A percentile compares a stretch with the other conserved stretches of the same genome.
These are phyloP conservation scores for Podaxis sp. DNA, from an alignment of 768 basidiomycete species.

Conservation along the genomic window DNA sequence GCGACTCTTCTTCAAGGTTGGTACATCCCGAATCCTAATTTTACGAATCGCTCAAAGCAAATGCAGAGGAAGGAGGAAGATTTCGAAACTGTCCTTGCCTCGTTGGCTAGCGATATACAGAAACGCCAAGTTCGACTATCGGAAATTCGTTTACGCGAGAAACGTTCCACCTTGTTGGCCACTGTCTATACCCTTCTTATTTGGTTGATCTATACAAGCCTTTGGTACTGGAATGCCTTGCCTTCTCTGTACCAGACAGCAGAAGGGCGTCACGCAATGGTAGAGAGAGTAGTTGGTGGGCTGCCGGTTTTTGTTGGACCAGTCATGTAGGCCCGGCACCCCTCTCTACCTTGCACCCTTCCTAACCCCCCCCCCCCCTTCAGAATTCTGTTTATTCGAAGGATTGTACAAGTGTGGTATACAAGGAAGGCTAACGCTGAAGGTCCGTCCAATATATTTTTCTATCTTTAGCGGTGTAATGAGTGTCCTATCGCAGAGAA, in stretches of 20 bases:
- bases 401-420: conserved; percentile 85
- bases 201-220: conserved; percentile 68
- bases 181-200: conserved; percentile 73
- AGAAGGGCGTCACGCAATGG: conserved; percentile 19
- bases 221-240: conserved; percentile 67
- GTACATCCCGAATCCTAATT: neutral
- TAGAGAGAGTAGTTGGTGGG: conserved; percentile 42
- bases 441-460: conserved; percentile 41
- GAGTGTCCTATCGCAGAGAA: conserved; percentile 52
- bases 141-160: conserved; percentile 83
- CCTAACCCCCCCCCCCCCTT: neutral
- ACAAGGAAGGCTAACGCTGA: conserved; percentile 73
- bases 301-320: conserved; percentile 71
- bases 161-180: conserved; percentile 69
- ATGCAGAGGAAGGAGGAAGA: conserved; percentile 58
- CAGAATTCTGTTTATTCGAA: conserved; percentile 67
- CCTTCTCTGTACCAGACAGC: conserved; percentile 34
- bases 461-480: neutral
- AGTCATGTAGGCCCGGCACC: conserved; percentile 54
- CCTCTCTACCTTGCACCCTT: neutral
- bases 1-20: conserved; percentile 28
- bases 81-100: conserved; percentile 69
- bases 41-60: neutral
- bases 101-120: conserved; percentile 63
- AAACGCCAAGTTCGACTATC: conserved; percentile 70